A percentile compares a stretch with the other conserved stretches of the same genome.
These are phyloP conservation scores for Plasmodium fragile DNA, from an alignment of 169 alveolate genomes.

Conservation along the genomic window DNA sequence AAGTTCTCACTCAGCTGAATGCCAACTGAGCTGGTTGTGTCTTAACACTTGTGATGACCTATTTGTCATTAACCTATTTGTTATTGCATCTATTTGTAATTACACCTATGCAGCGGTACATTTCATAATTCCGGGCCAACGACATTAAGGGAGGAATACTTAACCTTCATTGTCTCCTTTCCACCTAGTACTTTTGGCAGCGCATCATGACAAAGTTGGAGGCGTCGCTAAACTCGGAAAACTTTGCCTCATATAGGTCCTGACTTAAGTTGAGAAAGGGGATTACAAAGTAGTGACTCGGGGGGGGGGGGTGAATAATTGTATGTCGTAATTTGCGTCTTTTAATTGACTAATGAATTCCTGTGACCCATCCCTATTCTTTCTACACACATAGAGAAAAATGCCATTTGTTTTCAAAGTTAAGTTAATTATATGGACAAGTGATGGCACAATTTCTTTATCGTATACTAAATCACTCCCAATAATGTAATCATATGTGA, in stretches of 20 bases:
- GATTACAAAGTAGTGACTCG: constrained; percentile 24
- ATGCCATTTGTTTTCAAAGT: constrained; percentile 74
- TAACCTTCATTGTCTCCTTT: background rate
- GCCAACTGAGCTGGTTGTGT: background rate
- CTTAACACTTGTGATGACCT: background rate
- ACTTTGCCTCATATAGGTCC: constrained; percentile 29
- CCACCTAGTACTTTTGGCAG: background rate
- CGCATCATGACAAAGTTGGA: constrained; percentile 28
- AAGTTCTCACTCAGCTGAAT: too few species aligned
- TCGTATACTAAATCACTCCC: constrained; percentile 86
- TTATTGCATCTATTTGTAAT: too few species aligned
- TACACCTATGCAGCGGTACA: background rate
- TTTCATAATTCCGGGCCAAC: background rate
- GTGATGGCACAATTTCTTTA: constrained; percentile 74
- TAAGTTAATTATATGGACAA: constrained; percentile 55
- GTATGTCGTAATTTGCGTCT: constrained; percentile 16
- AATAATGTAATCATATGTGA: constrained; percentile 75
- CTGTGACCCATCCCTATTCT: constrained; percentile 79
- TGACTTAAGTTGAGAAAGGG: constrained; percentile 26
- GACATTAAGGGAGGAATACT: background rate
- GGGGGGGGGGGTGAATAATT: constrained; percentile 25
- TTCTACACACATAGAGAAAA: constrained; percentile 79
- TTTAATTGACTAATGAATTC: constrained; percentile 73
- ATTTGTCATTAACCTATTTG: too few species aligned
- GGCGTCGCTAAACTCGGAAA: constrained; percentile 19